Conservation (phyloP, 2,329 filamentous ascomycete genomes). For the Cercospora berteroae region DNA sequence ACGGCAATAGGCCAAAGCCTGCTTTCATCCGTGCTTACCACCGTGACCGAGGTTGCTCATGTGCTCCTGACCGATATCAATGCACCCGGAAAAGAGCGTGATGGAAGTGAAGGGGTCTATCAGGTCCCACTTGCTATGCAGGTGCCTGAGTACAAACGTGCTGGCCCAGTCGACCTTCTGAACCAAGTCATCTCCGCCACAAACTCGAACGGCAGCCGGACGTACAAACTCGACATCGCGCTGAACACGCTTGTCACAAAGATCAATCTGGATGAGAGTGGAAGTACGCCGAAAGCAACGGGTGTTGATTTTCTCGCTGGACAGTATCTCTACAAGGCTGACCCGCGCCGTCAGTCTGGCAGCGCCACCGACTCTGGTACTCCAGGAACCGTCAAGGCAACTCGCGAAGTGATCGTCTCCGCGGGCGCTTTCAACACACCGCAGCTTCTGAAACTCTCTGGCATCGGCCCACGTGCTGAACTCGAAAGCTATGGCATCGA, state of each 20-base stretch:
- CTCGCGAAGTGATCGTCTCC: conserved; percentile 15
- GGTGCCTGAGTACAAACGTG: conserved; percentile 4
- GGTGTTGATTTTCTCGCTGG: conserved; percentile 44
- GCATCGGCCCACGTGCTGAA: conserved; percentile 50
- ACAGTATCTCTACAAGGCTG: conserved; percentile 38
- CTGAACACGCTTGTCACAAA: conserved; percentile 65
- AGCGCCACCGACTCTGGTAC: conserved; percentile 33
- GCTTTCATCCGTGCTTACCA: conserved; percentile 39
- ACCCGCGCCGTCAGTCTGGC: conserved; percentile 31
- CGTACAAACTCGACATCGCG: conserved; percentile 24
- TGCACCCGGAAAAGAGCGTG: conserved; percentile 37
- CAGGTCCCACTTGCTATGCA: conserved; percentile 58
- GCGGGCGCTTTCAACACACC: conserved; percentile 54
- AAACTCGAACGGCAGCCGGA: conserved; percentile 11
- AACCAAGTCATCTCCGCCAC: background rate
- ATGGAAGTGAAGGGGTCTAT: conserved; percentile 51
- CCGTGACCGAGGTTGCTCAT: conserved; percentile 46
- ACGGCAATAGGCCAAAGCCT: conserved; percentile 46
- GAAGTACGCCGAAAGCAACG: conserved; percentile 28
- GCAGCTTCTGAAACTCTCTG: conserved; percentile 54
- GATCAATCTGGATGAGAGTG: conserved; percentile 57
- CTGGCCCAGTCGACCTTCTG: conserved; percentile 12
- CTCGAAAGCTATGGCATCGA: conserved; percentile 44
- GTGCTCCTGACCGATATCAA: conserved; percentile 50
- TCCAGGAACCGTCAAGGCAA: conserved; percentile 42